phyloP scores from a whole-genome alignment of 345 rosid species.

The Gossypium longicalyx region DNA sequence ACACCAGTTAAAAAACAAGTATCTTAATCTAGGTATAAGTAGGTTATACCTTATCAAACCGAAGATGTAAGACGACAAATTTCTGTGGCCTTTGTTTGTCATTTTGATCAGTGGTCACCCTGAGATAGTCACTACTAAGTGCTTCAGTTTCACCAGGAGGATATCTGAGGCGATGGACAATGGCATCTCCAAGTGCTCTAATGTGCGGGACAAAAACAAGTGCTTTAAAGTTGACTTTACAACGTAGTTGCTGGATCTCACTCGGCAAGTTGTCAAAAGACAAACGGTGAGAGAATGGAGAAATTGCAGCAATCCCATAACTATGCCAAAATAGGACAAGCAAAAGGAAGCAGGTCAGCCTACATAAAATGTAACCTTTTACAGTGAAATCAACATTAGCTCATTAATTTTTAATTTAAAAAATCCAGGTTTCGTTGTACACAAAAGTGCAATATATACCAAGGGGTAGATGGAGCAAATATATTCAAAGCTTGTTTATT shows the following conservation, averaged over 20 bases:
- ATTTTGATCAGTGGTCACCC: constrained; percentile 33
- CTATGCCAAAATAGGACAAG: constrained; percentile 39
- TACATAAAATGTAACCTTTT: background rate
- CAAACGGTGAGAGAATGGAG: constrained; percentile 94
- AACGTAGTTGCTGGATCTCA: constrained; percentile 72
- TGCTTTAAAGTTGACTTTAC: constrained; percentile 93
- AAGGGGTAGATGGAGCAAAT: background rate
- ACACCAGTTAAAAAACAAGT: background rate
- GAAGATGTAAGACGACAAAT: constrained; percentile 86
- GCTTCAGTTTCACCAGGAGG: constrained; percentile 33
- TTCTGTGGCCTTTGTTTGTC: constrained; percentile 44
- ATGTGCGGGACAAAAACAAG: constrained; percentile 78
- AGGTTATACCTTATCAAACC: constrained; percentile 76
- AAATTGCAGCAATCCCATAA: constrained; percentile 82
- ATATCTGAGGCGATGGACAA: constrained; percentile 66
- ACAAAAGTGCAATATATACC: background rate
- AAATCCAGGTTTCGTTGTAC: background rate
- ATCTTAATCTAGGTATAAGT: constrained; percentile 3
- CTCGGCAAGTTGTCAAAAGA: constrained; percentile 78
- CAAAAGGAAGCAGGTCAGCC: too few relatives aligned
- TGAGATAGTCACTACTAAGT: constrained; percentile 33
- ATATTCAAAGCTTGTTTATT: background rate
- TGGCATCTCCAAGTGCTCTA: constrained; percentile 67
- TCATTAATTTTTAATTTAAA: background rate
- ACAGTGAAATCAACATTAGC: background rate